Base-by-base conservation (phyloP, 169 alveolate species). In the Plasmodium knowlesi region DNA sequence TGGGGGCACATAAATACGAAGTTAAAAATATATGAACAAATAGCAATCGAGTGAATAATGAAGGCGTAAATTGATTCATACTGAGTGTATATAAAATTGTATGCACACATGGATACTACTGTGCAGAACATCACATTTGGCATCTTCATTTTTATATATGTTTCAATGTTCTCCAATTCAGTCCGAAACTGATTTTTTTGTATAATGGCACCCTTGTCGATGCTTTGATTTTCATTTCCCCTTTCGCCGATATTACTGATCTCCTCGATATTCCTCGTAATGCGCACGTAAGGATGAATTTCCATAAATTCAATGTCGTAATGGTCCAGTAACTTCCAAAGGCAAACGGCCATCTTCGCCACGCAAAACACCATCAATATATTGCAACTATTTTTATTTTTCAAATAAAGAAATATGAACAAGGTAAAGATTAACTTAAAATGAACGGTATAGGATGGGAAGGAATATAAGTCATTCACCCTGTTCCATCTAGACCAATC, bases 1-100 rank as follows among this genome's bases (percentile, higher is more conserved):
- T 85, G 76, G n/a, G 84, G 84, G 28, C 82, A 85, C 85, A 85
- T 85, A 8, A 85, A 85, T 5, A 85, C 34, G 41, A 85, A 85
- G 28, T 85, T 85, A 85, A 73, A 73, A n/a, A 85, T n/a, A 28
- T 85, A 85, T 12, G 93, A 85, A 28, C 32, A 73, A 5, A 73
- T 5, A 22, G 85, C 93, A 10, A 46, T 12, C 37, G 93, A 73
- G 28, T 41, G 74, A 43, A 73, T 73, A 30, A 85, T 28, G 19
- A 73, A 74, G 22, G 84, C 50, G 78, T 61, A 85, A 50, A 73
- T 25, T 2, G 93, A 85, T 25, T 85, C 85, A 28, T 85, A 85
- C 28, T 50, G 50, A n/a, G 25, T 85, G 22, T 34, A 85, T 12
- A 73, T 43, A n/a, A 73, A 73, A 46, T 85, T 85, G 80, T 72